phyloP scores from a whole-genome alignment of 129 eudicot genomes.

The Flaveria trinervia region DNA sequence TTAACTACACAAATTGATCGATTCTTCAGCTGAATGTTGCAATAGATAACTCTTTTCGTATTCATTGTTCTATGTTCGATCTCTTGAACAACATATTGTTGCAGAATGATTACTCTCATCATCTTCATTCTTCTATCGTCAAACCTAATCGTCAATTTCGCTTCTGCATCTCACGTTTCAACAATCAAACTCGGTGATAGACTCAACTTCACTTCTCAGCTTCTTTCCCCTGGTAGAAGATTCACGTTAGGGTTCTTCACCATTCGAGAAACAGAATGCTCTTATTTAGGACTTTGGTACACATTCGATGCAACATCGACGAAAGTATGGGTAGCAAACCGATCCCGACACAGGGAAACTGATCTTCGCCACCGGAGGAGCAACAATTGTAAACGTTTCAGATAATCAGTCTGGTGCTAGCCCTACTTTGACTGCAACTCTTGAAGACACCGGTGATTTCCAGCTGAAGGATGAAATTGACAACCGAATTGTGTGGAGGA shows the following conservation, averaged over 20 bases:
- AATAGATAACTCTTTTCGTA: no score
- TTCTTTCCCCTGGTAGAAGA: conserved; percentile 19
- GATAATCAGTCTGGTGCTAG: conserved; percentile 2
- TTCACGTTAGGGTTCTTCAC: conserved; percentile 47
- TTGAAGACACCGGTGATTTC: conserved; percentile 44
- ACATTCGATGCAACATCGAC: not conserved
- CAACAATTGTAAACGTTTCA: conserved; percentile 26
- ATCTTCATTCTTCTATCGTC: conserved; percentile 14
- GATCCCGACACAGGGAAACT: conserved; percentile 30
- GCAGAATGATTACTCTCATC: conserved; percentile 22
- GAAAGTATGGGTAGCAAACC: conserved; percentile 49
- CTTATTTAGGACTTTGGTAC: conserved; percentile 47
- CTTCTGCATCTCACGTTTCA: conserved; percentile 14
- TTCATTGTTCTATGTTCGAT: no score
- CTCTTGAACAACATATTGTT: not conserved
- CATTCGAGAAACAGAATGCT: not conserved
- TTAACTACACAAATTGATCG: no score
- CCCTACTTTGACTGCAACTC: conserved; percentile 21
- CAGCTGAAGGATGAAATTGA: conserved; percentile 23
- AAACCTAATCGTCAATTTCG: conserved; percentile 13
- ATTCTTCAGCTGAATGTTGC: no score
- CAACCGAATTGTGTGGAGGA: conserved; percentile 34
- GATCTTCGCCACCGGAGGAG: conserved; percentile 18
- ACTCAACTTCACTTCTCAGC: conserved; percentile 23
- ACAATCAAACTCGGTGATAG: conserved; percentile 19